Evolutionary conservation across 495 filamentous ascomycete species (phyloP).

Genomic region (Penicillium atrosanguineum): DNA sequence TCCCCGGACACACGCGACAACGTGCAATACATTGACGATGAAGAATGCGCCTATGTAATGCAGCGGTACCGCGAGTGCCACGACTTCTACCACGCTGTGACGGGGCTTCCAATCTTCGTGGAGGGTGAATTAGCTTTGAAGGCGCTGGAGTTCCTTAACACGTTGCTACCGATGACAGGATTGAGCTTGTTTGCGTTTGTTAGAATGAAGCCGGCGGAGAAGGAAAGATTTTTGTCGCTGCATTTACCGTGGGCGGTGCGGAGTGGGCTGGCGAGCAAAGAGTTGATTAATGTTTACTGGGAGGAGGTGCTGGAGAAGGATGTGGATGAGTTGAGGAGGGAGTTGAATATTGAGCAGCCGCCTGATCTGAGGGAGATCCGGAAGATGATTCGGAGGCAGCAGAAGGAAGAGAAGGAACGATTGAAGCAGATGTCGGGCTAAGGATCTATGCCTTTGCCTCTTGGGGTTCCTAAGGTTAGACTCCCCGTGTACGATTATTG

Average conservation of each 20-base stretch:
- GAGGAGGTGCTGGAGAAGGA: slow-evolving; percentile 89
- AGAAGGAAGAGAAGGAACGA: slow-evolving; percentile 60
- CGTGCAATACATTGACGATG: slow-evolving; percentile 89
- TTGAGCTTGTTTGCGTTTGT: slow-evolving; percentile 68
- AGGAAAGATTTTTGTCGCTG: slow-evolving; percentile 64
- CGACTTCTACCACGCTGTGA: slow-evolving; percentile 97
- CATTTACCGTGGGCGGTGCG: slow-evolving; percentile 90
- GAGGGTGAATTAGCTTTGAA: slow-evolving; percentile 96
- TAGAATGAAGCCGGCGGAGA: slow-evolving; percentile 73
- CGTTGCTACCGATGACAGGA: slow-evolving; percentile 91
- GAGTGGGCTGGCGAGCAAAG: slow-evolving; percentile 72
- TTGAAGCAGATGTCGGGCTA: slow-evolving; percentile 28
- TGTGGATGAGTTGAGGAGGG: slow-evolving; percentile 68
- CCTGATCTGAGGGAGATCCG: slow-evolving; percentile 84
- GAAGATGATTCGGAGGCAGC: slow-evolving; percentile 63
- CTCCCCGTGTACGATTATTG: slow-evolving; percentile 18
- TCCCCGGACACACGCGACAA: slow-evolving; percentile 79
- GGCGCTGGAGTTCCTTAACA: slow-evolving; percentile 95
- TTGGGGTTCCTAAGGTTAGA: not conserved
- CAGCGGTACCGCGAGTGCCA: slow-evolving; percentile 97
- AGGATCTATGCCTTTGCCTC: not conserved
- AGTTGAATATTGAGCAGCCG: slow-evolving; percentile 82
- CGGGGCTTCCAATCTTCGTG: slow-evolving; percentile 83
- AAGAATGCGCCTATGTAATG: slow-evolving; percentile 97
- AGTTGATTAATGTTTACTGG: slow-evolving; percentile 98